Base-by-base conservation (phyloP, 2,329 filamentous ascomycete genomes). In the Chrysosporium keratinophilum region DNA sequence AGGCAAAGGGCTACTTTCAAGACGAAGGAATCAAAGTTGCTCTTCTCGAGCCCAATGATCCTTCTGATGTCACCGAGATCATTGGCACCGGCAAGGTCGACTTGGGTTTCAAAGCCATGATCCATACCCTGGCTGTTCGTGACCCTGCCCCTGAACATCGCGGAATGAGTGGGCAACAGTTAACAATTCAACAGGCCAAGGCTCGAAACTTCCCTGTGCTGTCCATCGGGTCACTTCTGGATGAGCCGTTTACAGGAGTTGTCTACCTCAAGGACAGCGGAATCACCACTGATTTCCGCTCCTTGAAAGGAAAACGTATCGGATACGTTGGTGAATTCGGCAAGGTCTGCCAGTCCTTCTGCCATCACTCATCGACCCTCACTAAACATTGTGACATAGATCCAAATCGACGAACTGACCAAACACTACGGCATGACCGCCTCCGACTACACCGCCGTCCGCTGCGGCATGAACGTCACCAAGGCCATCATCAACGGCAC, bases 91-190 rank as follows among this genome's bases (percentile, higher is more conserved):
- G 81, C 57, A 88, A 87, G 65, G 82, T 87, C 48, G 84, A 88
- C 64, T 79, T 88, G 64, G 85, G 85, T 43, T 88, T 87, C 78
- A 89, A 88, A 70, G 85, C 85, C 59, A 88, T 89, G 85, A 89
- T 89, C 61, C 85, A 89, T 65, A 88, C 85, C 7, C 78, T 89
- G 56, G 85, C 84, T 54, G 81, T 83, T 70, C 41, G 50, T 52
- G 9, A 20, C 17, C 15, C 10, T 19, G 7, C 20, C 37, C n/a
- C 2, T 43, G 3, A 15, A 34, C 5, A 33, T 33, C 4, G 5
- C 7, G 39, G 19, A 31, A 19, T 5, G 9, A 5, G n/a, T n/a
- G 17, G 15, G 1, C 6, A 37, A 14, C 9, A 4, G 40, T n/a
- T 51, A 17, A 49, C 6, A 11, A 7, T 17, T 11, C n/a, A 5